These are phyloP conservation scores for Suhomyces tanzawaensis DNA, from an alignment of 805 yeast genomes.

Conservation along the genomic window DNA sequence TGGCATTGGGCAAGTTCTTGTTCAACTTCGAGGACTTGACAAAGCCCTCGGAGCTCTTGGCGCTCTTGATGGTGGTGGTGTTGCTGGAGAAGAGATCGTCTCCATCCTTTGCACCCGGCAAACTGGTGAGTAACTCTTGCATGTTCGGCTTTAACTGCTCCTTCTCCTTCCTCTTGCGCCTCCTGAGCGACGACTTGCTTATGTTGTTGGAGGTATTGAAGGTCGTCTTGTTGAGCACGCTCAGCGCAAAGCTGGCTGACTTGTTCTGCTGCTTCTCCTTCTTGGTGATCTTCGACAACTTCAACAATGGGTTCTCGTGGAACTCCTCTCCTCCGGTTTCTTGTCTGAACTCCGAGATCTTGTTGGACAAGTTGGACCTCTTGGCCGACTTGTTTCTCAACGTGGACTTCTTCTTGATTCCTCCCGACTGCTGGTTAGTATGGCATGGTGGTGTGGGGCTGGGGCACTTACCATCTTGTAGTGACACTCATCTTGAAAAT, in stretches of 20 bases:
- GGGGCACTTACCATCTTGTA: too few species aligned
- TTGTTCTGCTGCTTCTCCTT: conserved; percentile 48
- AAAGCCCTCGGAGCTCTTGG: conserved; percentile 11
- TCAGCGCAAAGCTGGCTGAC: conserved; percentile 35
- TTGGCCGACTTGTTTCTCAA: conserved; percentile 33
- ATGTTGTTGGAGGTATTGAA: conserved; percentile 44
- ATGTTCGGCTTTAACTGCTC: conserved; percentile 67
- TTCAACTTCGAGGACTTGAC: conserved; percentile 22
- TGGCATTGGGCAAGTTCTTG: conserved; percentile 52
- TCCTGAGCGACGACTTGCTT: conserved; percentile 63
- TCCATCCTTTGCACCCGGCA: conserved; percentile 36
- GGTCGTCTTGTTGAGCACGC: conserved; percentile 25
- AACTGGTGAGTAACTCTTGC: conserved; percentile 56
- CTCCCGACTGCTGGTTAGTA: conserved; percentile 21
- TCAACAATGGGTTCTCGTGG: conserved; percentile 48
- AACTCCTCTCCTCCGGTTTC: conserved; percentile 12
- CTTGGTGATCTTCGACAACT: conserved; percentile 51
- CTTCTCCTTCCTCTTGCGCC: conserved; percentile 58
- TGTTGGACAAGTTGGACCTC: conserved; percentile 20
- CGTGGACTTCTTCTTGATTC: conserved; percentile 34
- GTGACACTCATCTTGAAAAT: too few species aligned
- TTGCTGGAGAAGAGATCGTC: conserved; percentile 5
- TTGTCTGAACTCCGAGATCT: conserved; percentile 26
- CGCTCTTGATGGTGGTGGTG: conserved; percentile 11
- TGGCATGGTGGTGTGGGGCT: too few species aligned